Conservation (phyloP, 441 rosid genomes). For the Adansonia grandidieri region DNA sequence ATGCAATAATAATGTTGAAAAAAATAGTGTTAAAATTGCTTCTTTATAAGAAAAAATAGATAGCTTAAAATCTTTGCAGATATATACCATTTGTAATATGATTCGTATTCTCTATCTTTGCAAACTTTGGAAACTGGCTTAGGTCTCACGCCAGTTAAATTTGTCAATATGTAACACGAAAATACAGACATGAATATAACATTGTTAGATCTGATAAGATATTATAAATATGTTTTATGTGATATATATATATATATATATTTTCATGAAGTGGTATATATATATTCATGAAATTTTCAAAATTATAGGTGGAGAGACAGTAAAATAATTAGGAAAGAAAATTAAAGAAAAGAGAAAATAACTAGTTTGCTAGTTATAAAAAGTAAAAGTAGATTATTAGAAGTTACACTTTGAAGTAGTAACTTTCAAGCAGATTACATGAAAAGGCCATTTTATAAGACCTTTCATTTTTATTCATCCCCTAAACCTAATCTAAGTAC, state of each 20-base stretch:
- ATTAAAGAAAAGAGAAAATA: too few species aligned
- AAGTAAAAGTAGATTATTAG: neutral
- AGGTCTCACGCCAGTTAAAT: slow-evolving; percentile 20
- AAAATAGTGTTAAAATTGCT: neutral
- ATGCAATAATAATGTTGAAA: neutral
- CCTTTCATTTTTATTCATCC: neutral
- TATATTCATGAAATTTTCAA: too few species aligned
- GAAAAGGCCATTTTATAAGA: neutral
- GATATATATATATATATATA: too few species aligned
- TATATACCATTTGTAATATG: neutral
- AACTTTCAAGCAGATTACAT: neutral
- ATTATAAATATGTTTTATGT: too few species aligned
- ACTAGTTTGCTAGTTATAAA: neutral
- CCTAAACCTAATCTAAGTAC: neutral
- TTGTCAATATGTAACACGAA: too few species aligned
- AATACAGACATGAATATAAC: too few species aligned
- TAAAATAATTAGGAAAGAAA: too few species aligned
- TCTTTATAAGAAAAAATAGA: slow-evolving; percentile 18
- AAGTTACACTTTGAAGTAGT: neutral
- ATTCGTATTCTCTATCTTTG: slow-evolving; percentile 20
- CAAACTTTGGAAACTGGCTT: slow-evolving; percentile 32
- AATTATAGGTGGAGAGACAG: too few species aligned
- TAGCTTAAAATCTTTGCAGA: neutral
- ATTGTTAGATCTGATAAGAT: too few species aligned
- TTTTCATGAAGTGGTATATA: too few species aligned